phyloP scores from a whole-genome alignment of 2,329 filamentous ascomycete species.

The Daldinia eschscholtzii region DNA sequence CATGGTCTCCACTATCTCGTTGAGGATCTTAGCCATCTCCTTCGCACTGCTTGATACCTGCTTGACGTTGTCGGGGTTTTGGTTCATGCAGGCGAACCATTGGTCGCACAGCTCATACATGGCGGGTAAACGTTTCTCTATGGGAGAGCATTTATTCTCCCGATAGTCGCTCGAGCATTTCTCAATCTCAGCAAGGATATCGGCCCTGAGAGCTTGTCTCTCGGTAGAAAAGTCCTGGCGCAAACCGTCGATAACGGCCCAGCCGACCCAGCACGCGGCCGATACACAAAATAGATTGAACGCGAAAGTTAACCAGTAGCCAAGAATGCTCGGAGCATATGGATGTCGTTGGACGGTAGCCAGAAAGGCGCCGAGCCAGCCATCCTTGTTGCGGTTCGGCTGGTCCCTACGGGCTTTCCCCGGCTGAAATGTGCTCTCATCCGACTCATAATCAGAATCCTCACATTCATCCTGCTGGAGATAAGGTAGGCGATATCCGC shows the following conservation, averaged over 20 bases:
- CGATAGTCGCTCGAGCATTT: conserved; percentile 79
- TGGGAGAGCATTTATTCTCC: conserved; percentile 78
- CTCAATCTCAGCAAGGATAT: conserved; percentile 78
- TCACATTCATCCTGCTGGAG: conserved; percentile 59
- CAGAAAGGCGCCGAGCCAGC: conserved; percentile 61
- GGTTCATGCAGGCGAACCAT: conserved; percentile 90
- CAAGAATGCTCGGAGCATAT: conserved; percentile 69
- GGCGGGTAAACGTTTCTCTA: conserved; percentile 75
- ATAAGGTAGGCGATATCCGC: conserved; percentile 60
- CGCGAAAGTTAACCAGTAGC: conserved; percentile 69
- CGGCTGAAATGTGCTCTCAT: conserved; percentile 56
- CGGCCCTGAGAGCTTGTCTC: conserved; percentile 74
- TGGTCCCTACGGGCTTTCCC: conserved; percentile 43
- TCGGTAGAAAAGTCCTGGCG: conserved; percentile 81
- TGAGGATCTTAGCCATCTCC: conserved; percentile 92
- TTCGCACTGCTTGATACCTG: conserved; percentile 84
- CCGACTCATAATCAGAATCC: conserved; percentile 64
- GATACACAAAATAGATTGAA: conserved; percentile 68
- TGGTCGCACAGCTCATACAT: conserved; percentile 79
- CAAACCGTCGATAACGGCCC: conserved; percentile 76
- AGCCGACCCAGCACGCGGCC: conserved; percentile 71
- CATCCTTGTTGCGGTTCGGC: conserved; percentile 50
- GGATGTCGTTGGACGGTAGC: conserved; percentile 68
- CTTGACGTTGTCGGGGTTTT: conserved; percentile 82
- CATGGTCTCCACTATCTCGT: conserved; percentile 91